A percentile compares a stretch with the other conserved stretches of the same genome.
Evolutionary conservation across 2,329 filamentous ascomycete genomes (phyloP).

Genomic region (Ceratocystis huliohia): DNA sequence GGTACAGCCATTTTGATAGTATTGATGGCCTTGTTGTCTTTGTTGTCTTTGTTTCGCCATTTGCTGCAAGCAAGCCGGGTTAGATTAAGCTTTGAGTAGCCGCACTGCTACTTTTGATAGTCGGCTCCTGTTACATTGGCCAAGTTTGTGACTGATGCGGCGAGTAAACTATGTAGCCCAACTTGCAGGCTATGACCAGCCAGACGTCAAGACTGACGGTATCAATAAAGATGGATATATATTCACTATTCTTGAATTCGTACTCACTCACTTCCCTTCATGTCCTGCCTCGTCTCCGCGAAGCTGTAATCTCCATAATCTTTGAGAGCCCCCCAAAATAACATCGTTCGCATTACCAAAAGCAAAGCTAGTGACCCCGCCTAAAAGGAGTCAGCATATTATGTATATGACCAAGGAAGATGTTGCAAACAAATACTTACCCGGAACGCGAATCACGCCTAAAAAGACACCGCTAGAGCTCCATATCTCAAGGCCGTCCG

Average conservation of each 20-base stretch:
- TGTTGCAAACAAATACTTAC: slow-evolving; percentile 21
- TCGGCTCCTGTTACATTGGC: no score
- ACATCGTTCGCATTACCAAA: slow-evolving; percentile 18
- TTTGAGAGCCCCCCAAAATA: slow-evolving; percentile 16
- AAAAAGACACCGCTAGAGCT: slow-evolving; percentile 34
- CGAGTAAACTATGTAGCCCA: no score
- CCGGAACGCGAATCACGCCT: slow-evolving; percentile 33
- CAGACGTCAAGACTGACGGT: no score
- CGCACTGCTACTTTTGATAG: no score
- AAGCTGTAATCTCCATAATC: slow-evolving; percentile 18
- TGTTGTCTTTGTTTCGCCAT: neutral
- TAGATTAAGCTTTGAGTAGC: no score
- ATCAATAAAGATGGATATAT: no score
- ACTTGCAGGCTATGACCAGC: no score
- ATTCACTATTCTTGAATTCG: neutral
- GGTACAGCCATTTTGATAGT: neutral
- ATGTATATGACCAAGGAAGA: neutral
- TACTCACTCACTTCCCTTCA: neutral
- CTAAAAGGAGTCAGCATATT: slow-evolving; percentile 11
- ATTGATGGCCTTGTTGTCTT: neutral
- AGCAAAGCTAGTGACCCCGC: slow-evolving; percentile 18
- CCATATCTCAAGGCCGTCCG: slow-evolving; percentile 39
- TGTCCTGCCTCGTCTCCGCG: neutral
- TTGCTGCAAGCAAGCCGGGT: neutral
- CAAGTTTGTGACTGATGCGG: neutral